Evolutionary conservation across 176 grass and related monocot species (phyloP), one percentile per base, ranked within the genome.

Genomic region (Canna indica): DNA sequence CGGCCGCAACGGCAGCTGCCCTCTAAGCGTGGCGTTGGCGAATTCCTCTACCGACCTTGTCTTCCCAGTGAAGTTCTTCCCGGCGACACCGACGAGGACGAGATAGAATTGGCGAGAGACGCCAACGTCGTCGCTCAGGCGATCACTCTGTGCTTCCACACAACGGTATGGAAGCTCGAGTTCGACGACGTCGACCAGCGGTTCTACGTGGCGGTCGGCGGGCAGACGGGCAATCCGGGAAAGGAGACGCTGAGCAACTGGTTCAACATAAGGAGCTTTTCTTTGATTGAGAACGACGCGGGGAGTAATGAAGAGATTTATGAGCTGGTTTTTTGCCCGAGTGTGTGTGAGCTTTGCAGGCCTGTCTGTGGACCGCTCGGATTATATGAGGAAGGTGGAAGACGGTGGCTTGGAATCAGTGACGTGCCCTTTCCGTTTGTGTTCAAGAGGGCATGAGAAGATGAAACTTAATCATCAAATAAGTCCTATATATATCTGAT

Each of bases 201-300:
- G 20, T 24, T 4, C 31, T 72, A 69, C 39, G 66, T 69, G 39
- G 9, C 10, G 38, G 22, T 26, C 2, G 39, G 25, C 18, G 66
- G 66, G 18, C 29, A 26, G 6, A 5, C 0, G 0, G 66, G 66
- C 38, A 69, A 69, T 46, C 66, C 66, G 12, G 66, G 66, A 1
- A 26, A 26, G 9, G 66, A 69, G 39, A 69, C 66, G 9, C 13
- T 69, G 66, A 14, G 0, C 66, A 69, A 46, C 66, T 69, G 66
- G 66, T 69, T 69, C 39, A 47, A 68, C 20, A 24, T 66, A 6
- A 3, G 17, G 5, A 13, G 52, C 17, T 24, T 3, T 3, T 4
- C 52, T 44, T 11, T 44, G 52, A 3, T 24, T 13, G 52, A 9
- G 17, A 3, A 22, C 17, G 52, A 24, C 3, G 18, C 3, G 32